Evolutionary conservation across 2,329 filamentous ascomycete genomes (phyloP).

Genomic region (Phoma sp.): DNA sequence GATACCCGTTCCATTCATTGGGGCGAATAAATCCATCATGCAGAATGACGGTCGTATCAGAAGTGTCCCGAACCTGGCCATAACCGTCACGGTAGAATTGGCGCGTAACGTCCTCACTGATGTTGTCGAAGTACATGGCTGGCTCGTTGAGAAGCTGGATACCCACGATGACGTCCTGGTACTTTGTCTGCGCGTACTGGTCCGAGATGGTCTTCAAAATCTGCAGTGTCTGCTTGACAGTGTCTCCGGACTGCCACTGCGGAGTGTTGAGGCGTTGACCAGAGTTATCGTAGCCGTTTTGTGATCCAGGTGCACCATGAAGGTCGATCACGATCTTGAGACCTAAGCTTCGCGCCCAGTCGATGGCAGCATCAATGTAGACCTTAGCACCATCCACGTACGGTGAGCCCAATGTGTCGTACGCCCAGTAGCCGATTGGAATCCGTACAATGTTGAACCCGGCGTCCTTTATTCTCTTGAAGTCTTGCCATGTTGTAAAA

Average conservation of each 20-base stretch:
- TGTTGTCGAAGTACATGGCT: conserved; percentile 50
- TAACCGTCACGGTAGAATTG: conserved; percentile 64
- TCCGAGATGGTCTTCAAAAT: conserved; percentile 64
- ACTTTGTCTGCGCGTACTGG: conserved; percentile 60
- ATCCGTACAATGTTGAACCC: conserved; percentile 67
- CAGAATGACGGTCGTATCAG: conserved; percentile 60
- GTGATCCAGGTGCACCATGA: conserved; percentile 62
- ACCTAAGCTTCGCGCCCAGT: conserved; percentile 60
- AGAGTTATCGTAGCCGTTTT: conserved; percentile 69
- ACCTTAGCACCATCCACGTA: conserved; percentile 59
- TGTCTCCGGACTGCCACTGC: conserved; percentile 56
- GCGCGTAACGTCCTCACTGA: conserved; percentile 54
- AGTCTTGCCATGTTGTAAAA: conserved; percentile 59
- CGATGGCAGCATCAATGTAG: conserved; percentile 63
- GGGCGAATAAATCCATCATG: conserved; percentile 63
- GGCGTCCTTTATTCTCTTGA: conserved; percentile 61
- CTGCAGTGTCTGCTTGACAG: conserved; percentile 57
- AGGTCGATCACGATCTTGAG: conserved; percentile 66
- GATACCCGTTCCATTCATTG: conserved; percentile 66
- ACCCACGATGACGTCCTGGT: conserved; percentile 64
- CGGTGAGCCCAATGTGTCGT: conserved; percentile 56
- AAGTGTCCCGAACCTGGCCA: conserved; percentile 53
- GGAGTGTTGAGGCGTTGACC: conserved; percentile 56
- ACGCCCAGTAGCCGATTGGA: conserved; percentile 66
- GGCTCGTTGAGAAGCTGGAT: conserved; percentile 66